A percentile compares a stretch with the other conserved stretches of the same genome.
phyloP scores from a whole-genome alignment of 305 asterid genomes.

The Solanum hybrid region DNA sequence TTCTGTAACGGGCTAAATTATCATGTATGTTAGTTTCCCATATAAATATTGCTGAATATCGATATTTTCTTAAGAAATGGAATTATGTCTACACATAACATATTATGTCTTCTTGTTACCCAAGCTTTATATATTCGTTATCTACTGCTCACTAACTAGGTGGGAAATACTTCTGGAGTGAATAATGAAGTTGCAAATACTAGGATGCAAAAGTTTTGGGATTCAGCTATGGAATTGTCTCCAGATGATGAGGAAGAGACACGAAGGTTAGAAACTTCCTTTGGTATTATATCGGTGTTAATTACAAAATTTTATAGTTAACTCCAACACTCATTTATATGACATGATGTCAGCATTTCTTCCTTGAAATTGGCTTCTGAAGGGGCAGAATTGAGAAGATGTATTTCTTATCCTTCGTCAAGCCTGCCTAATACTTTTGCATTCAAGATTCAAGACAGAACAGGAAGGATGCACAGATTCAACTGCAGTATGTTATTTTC shows the following conservation, averaged over 20 bases:
- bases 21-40: neutral
- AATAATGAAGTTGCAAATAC: conserved; percentile 57
- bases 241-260: conserved; percentile 74
- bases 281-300: neutral
- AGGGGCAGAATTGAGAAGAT: conserved; percentile 56
- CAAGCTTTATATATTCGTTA: neutral
- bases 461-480: conserved; percentile 88
- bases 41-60: neutral
- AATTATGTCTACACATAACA: neutral
- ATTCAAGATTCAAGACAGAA: conserved; percentile 85
- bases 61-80: neutral
- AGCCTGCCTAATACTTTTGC: conserved; percentile 42
- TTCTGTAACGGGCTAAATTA: neutral
- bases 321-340: conserved; percentile 9
- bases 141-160: conserved; percentile 28
- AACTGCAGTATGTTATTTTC: conserved; percentile 45
- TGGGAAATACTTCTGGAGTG: conserved; percentile 71
- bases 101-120: neutral
- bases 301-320: neutral
- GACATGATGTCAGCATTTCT: conserved; percentile 40
- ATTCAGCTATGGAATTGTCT: conserved; percentile 77
- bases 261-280: conserved; percentile 33
- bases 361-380: conserved; percentile 78
- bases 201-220: conserved; percentile 95
- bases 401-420: conserved; percentile 48